phyloP scores from a whole-genome alignment of 805 yeast species.

The Jamesozyma piceae region DNA sequence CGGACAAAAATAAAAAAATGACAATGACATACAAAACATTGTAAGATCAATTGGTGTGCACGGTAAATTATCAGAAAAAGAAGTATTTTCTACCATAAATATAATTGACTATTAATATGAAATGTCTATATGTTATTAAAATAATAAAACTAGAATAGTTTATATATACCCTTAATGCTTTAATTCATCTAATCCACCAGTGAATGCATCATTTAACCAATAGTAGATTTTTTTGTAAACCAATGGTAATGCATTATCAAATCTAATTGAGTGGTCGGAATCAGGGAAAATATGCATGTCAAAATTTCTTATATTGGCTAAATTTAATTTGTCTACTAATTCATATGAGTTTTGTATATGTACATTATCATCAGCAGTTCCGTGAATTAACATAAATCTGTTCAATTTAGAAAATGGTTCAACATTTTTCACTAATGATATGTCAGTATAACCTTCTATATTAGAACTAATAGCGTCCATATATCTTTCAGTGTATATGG shows the following conservation, averaged over 20 bases:
- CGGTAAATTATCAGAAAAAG: too few species aligned
- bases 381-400: slow-evolving; percentile 65
- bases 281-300: slow-evolving; percentile 90
- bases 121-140: not conserved
- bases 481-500: slow-evolving; percentile 72
- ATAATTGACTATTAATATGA: too few species aligned
- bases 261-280: slow-evolving; percentile 73
- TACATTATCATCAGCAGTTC: slow-evolving; percentile 79
- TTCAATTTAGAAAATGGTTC: slow-evolving; percentile 39
- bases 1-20: not conserved
- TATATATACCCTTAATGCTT: slow-evolving; percentile 1
- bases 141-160: not conserved
- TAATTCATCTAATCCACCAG: slow-evolving; percentile 26
- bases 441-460: slow-evolving; percentile 38
- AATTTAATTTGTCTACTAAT: slow-evolving; percentile 51
- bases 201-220: slow-evolving; percentile 61
- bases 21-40: not conserved
- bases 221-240: slow-evolving; percentile 59
- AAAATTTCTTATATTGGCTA: slow-evolving; percentile 51
- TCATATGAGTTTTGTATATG: slow-evolving; percentile 63
- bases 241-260: slow-evolving; percentile 69
- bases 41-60: too few species aligned
- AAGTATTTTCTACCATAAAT: too few species aligned
- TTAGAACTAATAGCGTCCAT: slow-evolving; percentile 49
- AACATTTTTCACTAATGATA: slow-evolving; percentile 37